Base-by-base conservation (phyloP, 331 rosid species). In the Cydonia oblonga region DNA sequence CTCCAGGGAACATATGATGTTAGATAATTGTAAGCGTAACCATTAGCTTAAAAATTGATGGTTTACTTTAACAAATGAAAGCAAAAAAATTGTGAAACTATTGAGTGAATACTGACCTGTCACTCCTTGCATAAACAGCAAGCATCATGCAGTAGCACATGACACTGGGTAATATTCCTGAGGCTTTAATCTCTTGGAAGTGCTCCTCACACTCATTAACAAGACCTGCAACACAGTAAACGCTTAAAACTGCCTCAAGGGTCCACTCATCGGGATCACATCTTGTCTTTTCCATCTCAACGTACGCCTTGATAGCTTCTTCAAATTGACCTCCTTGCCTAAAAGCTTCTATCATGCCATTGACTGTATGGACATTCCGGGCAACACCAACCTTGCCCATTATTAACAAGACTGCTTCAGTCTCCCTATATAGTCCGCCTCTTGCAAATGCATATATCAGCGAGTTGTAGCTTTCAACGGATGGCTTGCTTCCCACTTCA, bases 111-210 rank as follows among this genome's bases (percentile, higher is more conserved):
- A 22, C 82, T 81, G 63, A 91, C 99, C 96, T 84, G 75, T 85
- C 96, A 78, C 81, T 90, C 89, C 85, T 95, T 19, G 96, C 90
- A 54, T 85, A 90, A 66, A 91, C 89, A 72, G 93, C 88, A 46
- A 95, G 87, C 99, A 95, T 95, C 99, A 91, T 84, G 90, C 97
- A 95, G 83, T 91, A 95, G 86, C 96, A 87, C 86, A 85, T 86
- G 69, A 91, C 88, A 80, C 90, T 90, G 68, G 99, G 99, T 63
- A 86, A 63, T 74, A 82, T 79, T 81, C 97, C 93, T 6, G 92
- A 84, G 76, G 83, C 84, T 79, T 91, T 95, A 25, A 91, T 91
- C 85, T 85, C 99, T 70, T 86, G 84, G 72, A 95, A 95, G 74
- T 89, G 99, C 83, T 95, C 97, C 81, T 85, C 89, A 74, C 96